A percentile compares a stretch with the other conserved stretches of the same genome.
Evolutionary conservation across 2,329 filamentous ascomycete genomes (phyloP).

Genomic region (Penicillium corylophilum): DNA sequence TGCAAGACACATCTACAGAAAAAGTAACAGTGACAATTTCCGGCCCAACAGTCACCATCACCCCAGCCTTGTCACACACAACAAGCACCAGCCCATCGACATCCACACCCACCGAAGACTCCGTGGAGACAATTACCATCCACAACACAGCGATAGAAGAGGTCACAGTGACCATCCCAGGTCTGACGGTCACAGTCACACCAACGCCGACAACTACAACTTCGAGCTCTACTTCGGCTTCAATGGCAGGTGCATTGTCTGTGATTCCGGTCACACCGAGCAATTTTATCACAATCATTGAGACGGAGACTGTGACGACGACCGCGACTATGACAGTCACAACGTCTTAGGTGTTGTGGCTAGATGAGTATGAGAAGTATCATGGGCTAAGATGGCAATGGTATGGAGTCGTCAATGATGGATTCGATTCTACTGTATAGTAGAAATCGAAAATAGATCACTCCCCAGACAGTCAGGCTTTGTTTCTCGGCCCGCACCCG

Average conservation of each 20-base stretch:
- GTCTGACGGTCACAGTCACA: slow-evolving; percentile 7
- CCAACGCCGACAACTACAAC: neutral
- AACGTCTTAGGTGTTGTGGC: neutral
- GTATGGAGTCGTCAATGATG: no score
- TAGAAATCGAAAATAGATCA: no score
- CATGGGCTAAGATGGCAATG: no score
- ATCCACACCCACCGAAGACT: neutral
- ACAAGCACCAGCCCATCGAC: neutral
- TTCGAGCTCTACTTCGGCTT: neutral
- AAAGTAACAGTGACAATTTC: slow-evolving; percentile 1
- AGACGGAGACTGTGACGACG: slow-evolving; percentile 16
- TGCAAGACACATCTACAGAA: neutral
- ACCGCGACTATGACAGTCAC: slow-evolving; percentile 2
- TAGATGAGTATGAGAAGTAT: no score
- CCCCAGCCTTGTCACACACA: neutral
- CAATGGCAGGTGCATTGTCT: slow-evolving; percentile 2
- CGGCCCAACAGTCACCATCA: slow-evolving; percentile 2
- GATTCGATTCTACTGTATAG: no score
- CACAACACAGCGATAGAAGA: slow-evolving; percentile 4
- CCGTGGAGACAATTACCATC: slow-evolving; percentile 3
- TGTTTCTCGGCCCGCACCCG: no score
- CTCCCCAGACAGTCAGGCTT: no score
- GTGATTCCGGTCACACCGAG: slow-evolving; percentile 14
- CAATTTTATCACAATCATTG: slow-evolving; percentile 8
- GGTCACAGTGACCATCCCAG: slow-evolving; percentile 4